Evolutionary conservation across 257 asterid species (phyloP), one percentile per base, ranked within the genome.

Genomic region (Scutellaria galericulata): DNA sequence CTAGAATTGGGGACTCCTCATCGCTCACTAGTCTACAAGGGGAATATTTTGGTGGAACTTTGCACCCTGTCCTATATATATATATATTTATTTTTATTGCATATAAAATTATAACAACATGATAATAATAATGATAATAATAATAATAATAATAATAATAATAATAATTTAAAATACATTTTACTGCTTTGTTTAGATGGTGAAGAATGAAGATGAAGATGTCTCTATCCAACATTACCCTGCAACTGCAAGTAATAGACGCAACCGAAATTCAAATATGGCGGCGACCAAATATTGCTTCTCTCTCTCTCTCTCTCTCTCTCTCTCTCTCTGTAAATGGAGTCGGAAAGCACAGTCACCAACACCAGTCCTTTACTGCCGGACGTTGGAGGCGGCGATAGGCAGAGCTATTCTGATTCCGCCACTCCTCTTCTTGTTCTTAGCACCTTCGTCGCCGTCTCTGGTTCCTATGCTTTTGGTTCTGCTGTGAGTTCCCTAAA

Each of bases 391-490:
- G 77, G 68, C 63, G 69, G 72, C 13, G 75, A 79, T 9, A 37
- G 81, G 64, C 75, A 57, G 83, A 73, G 71, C 64, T 47, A 66
- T 55, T 51, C 81, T 22, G 85, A 18, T 42, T 60, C 83, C 60
- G 86, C 86, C 77, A 85, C 93, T 66, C 56, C 70, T 44, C 63
- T 83, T 78, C 85, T 92, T 64, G 80, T 90, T 15, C 72, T 90
- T 64, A 90, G 95, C 85, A 86, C 97, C 59, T 48, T 85, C 9
- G 87, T 89, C 64, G 91, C 97, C 15, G 92, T 93, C 67, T 77
- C 87, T 40, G 98, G 97, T 53, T 93, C 98, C 72, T 93, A 71
- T 71, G 97, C 82, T 68, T 89, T 93, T 81, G 98, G 98, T 67
- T 87, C 86, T 75, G 93, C 96, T 46, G 98, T 93, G 79, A 89